A percentile compares a stretch with the other conserved stretches of the same genome.
phyloP scores from a whole-genome alignment of 1,284 basidiomycete genomes.

The Mycena sp. region DNA sequence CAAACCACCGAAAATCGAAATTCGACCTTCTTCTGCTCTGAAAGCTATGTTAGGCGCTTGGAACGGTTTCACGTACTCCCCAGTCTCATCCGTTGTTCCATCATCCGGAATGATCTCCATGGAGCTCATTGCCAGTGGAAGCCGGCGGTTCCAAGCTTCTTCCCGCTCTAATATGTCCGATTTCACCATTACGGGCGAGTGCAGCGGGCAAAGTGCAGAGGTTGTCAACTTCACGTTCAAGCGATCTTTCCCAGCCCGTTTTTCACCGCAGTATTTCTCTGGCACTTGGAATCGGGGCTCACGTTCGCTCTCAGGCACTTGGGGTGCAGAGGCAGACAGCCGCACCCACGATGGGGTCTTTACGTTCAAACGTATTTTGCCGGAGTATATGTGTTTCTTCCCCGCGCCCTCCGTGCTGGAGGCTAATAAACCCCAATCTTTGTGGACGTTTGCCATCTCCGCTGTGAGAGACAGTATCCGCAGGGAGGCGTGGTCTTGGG shows the following conservation, averaged over 20 bases:
- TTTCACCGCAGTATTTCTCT: slow-evolving; percentile 22
- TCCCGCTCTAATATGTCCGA: slow-evolving; percentile 26
- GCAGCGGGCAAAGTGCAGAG: slow-evolving; percentile 17
- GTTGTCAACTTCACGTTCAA: slow-evolving; percentile 24
- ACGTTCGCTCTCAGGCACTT: slow-evolving; percentile 22
- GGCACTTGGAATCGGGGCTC: slow-evolving; percentile 17
- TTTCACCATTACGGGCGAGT: slow-evolving; percentile 28
- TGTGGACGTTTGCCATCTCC: slow-evolving; percentile 27
- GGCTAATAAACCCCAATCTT: slow-evolving; percentile 9
- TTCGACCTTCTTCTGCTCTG: slow-evolving; percentile 18
- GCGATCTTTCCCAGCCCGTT: slow-evolving; percentile 25
- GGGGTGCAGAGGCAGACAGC: slow-evolving; percentile 23
- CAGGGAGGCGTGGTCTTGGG: slow-evolving; percentile 24
- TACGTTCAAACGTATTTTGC: slow-evolving; percentile 20
- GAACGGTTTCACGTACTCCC: slow-evolving; percentile 29
- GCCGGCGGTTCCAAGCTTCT: slow-evolving; percentile 21
- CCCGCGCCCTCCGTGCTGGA: slow-evolving; percentile 25
- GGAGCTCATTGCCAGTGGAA: slow-evolving; percentile 13
- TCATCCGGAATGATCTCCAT: slow-evolving; percentile 28
- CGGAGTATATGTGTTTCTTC: slow-evolving; percentile 27
- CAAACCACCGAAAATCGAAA: not conserved
- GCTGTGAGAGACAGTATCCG: slow-evolving; percentile 20
- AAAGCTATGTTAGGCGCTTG: slow-evolving; percentile 21
- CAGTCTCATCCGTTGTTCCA: slow-evolving; percentile 22
- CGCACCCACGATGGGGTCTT: slow-evolving; percentile 25